phyloP scores from a whole-genome alignment of 2,329 filamentous ascomycete species.

The Colletotrichum incanum region DNA sequence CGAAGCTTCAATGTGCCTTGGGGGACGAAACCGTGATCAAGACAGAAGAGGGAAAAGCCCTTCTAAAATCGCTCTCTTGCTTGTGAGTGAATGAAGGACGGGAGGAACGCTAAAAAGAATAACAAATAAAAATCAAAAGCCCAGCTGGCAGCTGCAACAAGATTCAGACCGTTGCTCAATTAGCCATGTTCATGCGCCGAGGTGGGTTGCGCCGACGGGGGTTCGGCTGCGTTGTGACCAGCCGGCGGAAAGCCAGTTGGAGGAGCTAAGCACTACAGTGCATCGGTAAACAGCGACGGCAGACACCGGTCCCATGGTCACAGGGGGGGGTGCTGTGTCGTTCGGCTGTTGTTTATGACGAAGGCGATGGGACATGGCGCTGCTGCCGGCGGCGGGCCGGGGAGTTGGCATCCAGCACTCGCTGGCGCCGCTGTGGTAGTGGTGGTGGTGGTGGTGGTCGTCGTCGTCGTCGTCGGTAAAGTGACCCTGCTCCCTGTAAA shows the following conservation, averaged over 20 bases:
- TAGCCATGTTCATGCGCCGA: constrained; percentile 41
- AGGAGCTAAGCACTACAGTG: not conserved
- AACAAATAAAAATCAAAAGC: not conserved
- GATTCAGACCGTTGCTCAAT: constrained; percentile 20
- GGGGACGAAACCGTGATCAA: not conserved
- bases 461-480: not conserved
- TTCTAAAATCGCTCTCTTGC: not conserved
- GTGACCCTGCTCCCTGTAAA: not conserved
- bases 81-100: not conserved
- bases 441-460: not conserved
- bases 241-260: constrained; percentile 12
- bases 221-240: too few relatives aligned
- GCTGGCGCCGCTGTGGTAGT: not conserved
- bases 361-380: not conserved
- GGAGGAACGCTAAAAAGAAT: not conserved
- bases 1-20: not conserved
- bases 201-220: constrained; percentile 25
- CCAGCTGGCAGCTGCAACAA: constrained; percentile 7
- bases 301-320: constrained; percentile 1
- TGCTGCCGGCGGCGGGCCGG: constrained; percentile 14
- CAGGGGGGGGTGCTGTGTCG: not conserved
- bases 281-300: not conserved
- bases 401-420: not conserved
- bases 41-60: not conserved
- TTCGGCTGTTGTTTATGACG: constrained; percentile 21